These are phyloP conservation scores for Populus alba DNA, from an alignment of 345 rosid genomes.

Conservation along the genomic window DNA sequence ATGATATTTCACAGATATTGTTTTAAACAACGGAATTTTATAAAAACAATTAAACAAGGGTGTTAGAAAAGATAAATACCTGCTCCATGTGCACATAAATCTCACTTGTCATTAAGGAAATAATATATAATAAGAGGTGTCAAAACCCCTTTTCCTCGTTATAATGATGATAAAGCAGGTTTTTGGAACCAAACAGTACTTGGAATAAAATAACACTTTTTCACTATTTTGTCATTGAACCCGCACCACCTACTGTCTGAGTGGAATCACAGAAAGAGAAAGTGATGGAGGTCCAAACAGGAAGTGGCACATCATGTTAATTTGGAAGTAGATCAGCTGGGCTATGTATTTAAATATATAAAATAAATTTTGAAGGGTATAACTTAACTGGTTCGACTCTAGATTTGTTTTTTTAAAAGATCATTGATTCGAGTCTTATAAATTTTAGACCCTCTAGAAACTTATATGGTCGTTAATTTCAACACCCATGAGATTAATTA, in stretches of 20 bases:
- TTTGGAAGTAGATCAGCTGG: neutral
- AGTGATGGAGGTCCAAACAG: neutral
- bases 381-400: rapidly evolving
- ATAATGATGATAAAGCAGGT: conserved; percentile 23
- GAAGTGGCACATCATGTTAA: neutral
- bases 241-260: neutral
- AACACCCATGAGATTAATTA: rapidly evolving
- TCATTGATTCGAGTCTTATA: rapidly evolving
- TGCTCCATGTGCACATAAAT: neutral
- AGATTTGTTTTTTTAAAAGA: too few species aligned
- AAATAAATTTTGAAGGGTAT: rapidly evolving
- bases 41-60: too few species aligned
- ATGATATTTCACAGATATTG: too few species aligned
- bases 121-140: neutral
- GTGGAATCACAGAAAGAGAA: conserved; percentile 5
- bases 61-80: too few species aligned
- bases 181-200: conserved; percentile 19
- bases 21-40: too few species aligned
- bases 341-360: too few species aligned
- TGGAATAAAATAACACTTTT: neutral
- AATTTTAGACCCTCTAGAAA: rapidly evolving
- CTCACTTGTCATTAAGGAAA: neutral
- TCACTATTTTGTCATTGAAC: neutral
- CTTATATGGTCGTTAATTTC: too few species aligned
- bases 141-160: neutral